Percentiles rank a stretch among this genome's conserved stretches.
Conservation (phyloP, 73 alveolate species). For the Effrenium voratum region DNA sequence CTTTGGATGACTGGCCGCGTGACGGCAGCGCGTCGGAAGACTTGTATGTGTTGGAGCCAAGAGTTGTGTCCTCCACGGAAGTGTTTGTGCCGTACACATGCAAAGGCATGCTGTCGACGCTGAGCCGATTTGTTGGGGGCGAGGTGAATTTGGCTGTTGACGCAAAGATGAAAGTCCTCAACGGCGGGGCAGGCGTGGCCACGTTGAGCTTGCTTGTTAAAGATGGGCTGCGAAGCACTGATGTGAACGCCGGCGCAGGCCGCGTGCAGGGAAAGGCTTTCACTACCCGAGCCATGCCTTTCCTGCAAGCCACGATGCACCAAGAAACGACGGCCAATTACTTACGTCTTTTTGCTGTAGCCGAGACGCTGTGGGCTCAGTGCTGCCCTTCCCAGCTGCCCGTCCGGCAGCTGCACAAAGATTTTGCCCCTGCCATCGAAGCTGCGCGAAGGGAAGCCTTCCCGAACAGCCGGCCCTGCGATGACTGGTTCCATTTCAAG, state of each 20-base stretch:
- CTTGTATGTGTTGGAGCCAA: no score
- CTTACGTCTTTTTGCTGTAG: neutral
- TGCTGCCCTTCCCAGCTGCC: neutral
- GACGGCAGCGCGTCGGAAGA: no score
- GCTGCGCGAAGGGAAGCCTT: neutral
- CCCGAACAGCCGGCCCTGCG: slow-evolving; percentile 12
- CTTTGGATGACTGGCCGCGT: no score
- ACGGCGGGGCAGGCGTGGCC: neutral
- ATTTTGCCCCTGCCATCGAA: slow-evolving; percentile 12
- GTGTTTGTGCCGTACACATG: neutral
- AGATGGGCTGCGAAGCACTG: neutral
- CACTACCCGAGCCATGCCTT: neutral
- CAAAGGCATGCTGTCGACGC: neutral
- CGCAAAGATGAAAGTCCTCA: neutral
- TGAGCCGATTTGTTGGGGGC: neutral
- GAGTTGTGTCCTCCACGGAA: neutral
- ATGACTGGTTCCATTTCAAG: neutral
- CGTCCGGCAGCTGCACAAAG: neutral
- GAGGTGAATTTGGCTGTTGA: neutral
- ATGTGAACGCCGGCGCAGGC: no score
- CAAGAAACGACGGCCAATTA: neutral
- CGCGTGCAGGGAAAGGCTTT: neutral
- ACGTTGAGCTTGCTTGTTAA: neutral
- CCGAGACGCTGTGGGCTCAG: neutral
- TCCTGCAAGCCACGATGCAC: neutral